phyloP scores from a whole-genome alignment of 371 early-diverging fungal genomes.

The Nematocida ausubeli region DNA sequence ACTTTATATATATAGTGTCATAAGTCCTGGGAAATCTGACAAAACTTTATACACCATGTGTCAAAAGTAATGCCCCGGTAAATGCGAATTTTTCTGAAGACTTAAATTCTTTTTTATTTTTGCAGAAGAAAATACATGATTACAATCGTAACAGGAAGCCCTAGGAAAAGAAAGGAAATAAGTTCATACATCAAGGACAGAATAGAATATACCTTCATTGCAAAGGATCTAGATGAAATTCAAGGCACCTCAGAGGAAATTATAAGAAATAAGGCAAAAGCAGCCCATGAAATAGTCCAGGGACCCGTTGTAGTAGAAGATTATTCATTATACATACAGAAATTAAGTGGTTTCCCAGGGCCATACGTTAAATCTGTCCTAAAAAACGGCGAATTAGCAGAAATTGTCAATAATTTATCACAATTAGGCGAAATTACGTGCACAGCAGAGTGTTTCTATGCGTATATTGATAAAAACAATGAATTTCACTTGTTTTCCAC shows the following conservation, averaged over 20 bases:
- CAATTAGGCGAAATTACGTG: conserved; percentile 18
- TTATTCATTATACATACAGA: conserved; percentile 51
- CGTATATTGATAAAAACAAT: conserved; percentile 6
- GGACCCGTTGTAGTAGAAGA: conserved; percentile 52
- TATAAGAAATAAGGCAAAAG: conserved; percentile 10
- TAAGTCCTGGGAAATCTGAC: no score
- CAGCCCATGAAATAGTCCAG: conserved; percentile 21
- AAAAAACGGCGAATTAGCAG: not conserved
- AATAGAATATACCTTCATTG: conserved; percentile 8
- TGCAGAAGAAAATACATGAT: no score
- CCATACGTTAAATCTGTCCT: conserved; percentile 48
- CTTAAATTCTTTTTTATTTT: no score
- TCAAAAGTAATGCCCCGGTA: no score
- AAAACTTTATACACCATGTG: no score
- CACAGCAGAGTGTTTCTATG: conserved; percentile 38
- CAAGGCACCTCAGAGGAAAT: conserved; percentile 35
- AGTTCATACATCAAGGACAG: conserved; percentile 10
- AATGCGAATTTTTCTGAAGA: no score
- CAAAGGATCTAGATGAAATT: conserved; percentile 34
- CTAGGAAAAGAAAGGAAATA: conserved; percentile 42
- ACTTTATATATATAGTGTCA: no score
- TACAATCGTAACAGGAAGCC: conserved; percentile 43
- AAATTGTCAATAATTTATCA: conserved; percentile 31
- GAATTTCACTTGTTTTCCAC: conserved; percentile 7
- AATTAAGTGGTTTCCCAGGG: conserved; percentile 46